These are phyloP conservation scores for Centella asiatica DNA, from an alignment of 129 eudicot species.

Conservation along the genomic window DNA sequence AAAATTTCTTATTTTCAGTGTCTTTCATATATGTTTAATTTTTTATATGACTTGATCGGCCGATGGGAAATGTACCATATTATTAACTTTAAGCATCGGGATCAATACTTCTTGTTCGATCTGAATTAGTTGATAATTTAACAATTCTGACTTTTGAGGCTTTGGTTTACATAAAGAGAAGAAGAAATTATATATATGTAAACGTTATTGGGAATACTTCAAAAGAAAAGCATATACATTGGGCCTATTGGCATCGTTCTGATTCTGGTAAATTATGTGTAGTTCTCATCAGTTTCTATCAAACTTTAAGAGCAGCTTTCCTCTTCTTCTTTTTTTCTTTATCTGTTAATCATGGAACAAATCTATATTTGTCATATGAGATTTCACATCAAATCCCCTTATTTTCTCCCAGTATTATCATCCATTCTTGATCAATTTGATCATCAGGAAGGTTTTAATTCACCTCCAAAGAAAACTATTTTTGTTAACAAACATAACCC, in stretches of 20 bases:
- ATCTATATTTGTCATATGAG: constrained; percentile 14
- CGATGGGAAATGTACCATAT: constrained; percentile 15
- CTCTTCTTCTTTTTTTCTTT: constrained; percentile 1
- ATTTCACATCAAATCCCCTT: background rate
- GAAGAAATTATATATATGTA: too few relatives aligned
- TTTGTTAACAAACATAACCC: too few relatives aligned
- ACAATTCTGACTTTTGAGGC: background rate
- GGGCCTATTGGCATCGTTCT: constrained; percentile 25
- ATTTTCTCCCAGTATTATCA: background rate
- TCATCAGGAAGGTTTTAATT: too few relatives aligned
- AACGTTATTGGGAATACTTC: constrained; percentile 19
- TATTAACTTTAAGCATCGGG: constrained; percentile 24
- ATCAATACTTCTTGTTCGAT: constrained; percentile 20
- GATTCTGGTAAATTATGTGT: constrained; percentile 16
- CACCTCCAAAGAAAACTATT: too few relatives aligned
- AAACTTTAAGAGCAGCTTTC: constrained; percentile 8
- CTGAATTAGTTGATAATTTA: too few relatives aligned
- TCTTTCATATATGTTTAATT: constrained; percentile 11
- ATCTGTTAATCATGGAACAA: constrained; percentile 16
- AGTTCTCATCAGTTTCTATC: background rate
- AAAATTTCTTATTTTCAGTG: constrained; percentile 15
- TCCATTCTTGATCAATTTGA: too few relatives aligned
- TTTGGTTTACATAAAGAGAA: constrained; percentile 9
- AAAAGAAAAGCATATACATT: constrained; percentile 29
- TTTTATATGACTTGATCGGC: constrained; percentile 23